These are phyloP conservation scores for Globisporangium sylvaticum DNA, from an alignment of 352 stramenopile species.

Conservation along the genomic window DNA sequence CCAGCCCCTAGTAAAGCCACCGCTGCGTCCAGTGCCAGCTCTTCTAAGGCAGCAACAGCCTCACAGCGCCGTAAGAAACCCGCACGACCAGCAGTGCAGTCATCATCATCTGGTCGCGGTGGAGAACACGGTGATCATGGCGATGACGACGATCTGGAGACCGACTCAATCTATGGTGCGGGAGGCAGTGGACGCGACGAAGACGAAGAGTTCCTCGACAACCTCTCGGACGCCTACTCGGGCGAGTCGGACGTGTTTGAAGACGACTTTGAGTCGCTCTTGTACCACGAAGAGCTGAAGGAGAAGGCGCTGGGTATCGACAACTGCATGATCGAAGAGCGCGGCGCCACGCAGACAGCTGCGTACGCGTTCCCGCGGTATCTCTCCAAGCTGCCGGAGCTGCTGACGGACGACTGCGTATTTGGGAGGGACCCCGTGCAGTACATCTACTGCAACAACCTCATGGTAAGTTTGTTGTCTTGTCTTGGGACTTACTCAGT, in stretches of 20 bases:
- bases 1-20: conserved; percentile 3
- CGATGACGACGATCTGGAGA: conserved; percentile 14
- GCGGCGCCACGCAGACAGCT: conserved; percentile 21
- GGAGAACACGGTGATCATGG: not conserved
- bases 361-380: conserved; percentile 58
- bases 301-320: conserved; percentile 43
- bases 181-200: conserved; percentile 20
- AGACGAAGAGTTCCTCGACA: conserved; percentile 37
- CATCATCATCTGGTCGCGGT: not conserved
- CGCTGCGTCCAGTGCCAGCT: not conserved
- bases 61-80: conserved; percentile 5
- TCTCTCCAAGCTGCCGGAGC: conserved; percentile 44
- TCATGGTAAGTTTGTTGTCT: conserved; percentile 49
- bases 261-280: conserved; percentile 61
- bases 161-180: conserved; percentile 1
- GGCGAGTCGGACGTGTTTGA: conserved; percentile 75
- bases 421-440: conserved; percentile 59
- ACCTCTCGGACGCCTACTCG: conserved; percentile 48
- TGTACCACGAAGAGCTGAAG: conserved; percentile 45
- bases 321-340: conserved; percentile 49
- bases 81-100: not conserved
- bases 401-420: conserved; percentile 53
- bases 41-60: not conserved
- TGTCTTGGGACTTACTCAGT: too few species aligned
- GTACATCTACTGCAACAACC: conserved; percentile 80